Base-by-base conservation (phyloP, 1,284 basidiomycete species). In the Naganishia sp. region DNA sequence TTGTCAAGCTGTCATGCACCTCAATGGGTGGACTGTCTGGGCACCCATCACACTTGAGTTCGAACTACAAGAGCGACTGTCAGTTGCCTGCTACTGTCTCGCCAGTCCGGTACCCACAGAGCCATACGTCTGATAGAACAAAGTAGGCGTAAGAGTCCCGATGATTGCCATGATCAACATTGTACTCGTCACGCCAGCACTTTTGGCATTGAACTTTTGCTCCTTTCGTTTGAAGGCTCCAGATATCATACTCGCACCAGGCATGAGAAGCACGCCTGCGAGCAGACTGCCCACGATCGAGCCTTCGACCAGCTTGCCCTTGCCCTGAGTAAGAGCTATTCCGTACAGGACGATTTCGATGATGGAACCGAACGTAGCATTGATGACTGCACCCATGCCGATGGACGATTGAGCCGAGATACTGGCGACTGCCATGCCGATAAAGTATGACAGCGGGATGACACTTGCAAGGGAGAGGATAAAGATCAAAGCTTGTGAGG, bases 91-190 rank as follows among this genome's bases (percentile, higher is more conserved):
- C 10, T 18, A 3, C 39, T 32, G 23, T 21, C 6, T 28, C 5
- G 2, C 42, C 7, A 2, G 63, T n/a, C 6, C 11, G 10, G 5
- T 4, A 86, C 92, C 80, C 73, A 95, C 94, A 71, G 92, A 94
- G 52, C 96, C 96, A 78, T 97, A 99, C 18, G 90, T 95, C 80
- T 99, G 94, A 80, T 99, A 99, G 79, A 99, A 99, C 72, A 99
- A 78, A 0, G 96, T 99, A 3, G 96, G 96, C 0, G 94, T 89
- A 64, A 99, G 82, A 2, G 92, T 93, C 17, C 96, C 96, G 68
- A 99, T 97, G 77, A 99, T 94, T 6, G 96, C 96, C 95, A 99
- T 99, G 81, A 99, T 99, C 73, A 99, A 81, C 92, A 99, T 96
- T 80, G 97, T 97, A 75, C 93, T 96, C 0, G 96, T 99, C 13